Conservation (phyloP, 2,329 filamentous ascomycete genomes). For the Pochonia chlamydosporia region DNA sequence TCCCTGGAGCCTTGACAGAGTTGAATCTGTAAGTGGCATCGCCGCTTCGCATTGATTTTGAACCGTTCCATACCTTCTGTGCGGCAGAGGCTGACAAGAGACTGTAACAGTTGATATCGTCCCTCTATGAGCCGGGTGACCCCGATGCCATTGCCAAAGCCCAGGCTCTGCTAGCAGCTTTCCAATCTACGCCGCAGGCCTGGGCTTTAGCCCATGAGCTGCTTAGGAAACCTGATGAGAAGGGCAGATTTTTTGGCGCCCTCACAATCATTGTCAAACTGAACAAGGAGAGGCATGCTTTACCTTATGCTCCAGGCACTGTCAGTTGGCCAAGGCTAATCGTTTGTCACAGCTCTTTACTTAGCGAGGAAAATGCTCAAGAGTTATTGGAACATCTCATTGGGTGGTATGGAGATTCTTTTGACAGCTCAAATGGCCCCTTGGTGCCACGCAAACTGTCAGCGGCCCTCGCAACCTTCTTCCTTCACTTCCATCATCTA, state of each 20-base stretch:
- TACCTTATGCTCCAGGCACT: not conserved
- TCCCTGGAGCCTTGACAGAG: slow-evolving; percentile 15
- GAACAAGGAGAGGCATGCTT: slow-evolving; percentile 71
- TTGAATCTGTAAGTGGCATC: slow-evolving; percentile 17
- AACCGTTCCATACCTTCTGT: too few relatives aligned
- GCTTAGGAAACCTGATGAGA: slow-evolving; percentile 60
- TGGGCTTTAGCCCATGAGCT: slow-evolving; percentile 82
- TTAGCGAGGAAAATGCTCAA: slow-evolving; percentile 52
- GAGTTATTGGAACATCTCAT: slow-evolving; percentile 57
- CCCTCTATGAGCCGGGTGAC: slow-evolving; percentile 47
- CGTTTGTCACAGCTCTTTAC: slow-evolving; percentile 32
- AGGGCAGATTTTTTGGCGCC: slow-evolving; percentile 87
- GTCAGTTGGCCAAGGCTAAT: slow-evolving; percentile 1
- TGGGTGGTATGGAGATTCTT: slow-evolving; percentile 53
- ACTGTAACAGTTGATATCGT: slow-evolving; percentile 37
- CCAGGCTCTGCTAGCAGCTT: slow-evolving; percentile 69
- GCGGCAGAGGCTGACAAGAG: slow-evolving; percentile 10
- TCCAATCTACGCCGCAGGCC: slow-evolving; percentile 75
- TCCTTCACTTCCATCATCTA: slow-evolving; percentile 60
- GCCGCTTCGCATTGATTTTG: not conserved
- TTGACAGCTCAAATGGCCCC: slow-evolving; percentile 44
- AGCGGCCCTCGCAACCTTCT: slow-evolving; percentile 71
- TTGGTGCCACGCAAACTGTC: slow-evolving; percentile 70
- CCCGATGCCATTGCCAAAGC: slow-evolving; percentile 42
- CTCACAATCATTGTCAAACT: slow-evolving; percentile 91